Evolutionary conservation across 2,329 filamentous ascomycete species (phyloP).

Genomic region (Colletotrichum incanum): DNA sequence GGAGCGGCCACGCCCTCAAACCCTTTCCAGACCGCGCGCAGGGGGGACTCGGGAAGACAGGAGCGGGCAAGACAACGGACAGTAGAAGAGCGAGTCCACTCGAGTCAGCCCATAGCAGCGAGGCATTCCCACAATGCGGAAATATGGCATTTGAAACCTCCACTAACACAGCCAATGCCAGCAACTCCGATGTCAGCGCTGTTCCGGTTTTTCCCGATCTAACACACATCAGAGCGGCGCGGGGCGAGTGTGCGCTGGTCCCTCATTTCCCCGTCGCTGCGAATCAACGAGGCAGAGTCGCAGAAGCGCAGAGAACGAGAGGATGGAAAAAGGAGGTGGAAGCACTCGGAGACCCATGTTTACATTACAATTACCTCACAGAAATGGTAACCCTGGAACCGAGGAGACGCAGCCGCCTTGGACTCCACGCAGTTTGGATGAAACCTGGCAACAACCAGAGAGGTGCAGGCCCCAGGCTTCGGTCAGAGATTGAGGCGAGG

Average conservation of each 20-base stretch:
- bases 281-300: slow-evolving; percentile 13
- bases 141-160: slow-evolving; percentile 41
- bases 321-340: background rate
- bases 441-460: slow-evolving; percentile 24
- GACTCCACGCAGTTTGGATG: slow-evolving; percentile 14
- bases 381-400: slow-evolving; percentile 44
- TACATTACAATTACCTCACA: slow-evolving; percentile 49
- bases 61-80: slow-evolving; percentile 24
- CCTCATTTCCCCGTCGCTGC: slow-evolving; percentile 30
- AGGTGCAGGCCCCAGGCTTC: background rate
- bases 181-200: slow-evolving; percentile 34
- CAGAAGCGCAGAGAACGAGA: slow-evolving; percentile 10
- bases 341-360: slow-evolving; percentile 27
- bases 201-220: slow-evolving; percentile 41
- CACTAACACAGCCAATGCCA: slow-evolving; percentile 40
- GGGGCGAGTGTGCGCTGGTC: slow-evolving; percentile 25
- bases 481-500: slow-evolving; percentile 16
- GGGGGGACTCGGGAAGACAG: background rate
- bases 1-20: slow-evolving; percentile 31
- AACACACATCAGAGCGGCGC: slow-evolving; percentile 30
- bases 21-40: slow-evolving; percentile 24
- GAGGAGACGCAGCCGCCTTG: slow-evolving; percentile 31
- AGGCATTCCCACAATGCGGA: slow-evolving; percentile 39
- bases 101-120: slow-evolving; percentile 40
- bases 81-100: slow-evolving; percentile 38